Conservation (phyloP, 73 alveolate genomes). For the Tetrahymena malaccensis region DNA sequence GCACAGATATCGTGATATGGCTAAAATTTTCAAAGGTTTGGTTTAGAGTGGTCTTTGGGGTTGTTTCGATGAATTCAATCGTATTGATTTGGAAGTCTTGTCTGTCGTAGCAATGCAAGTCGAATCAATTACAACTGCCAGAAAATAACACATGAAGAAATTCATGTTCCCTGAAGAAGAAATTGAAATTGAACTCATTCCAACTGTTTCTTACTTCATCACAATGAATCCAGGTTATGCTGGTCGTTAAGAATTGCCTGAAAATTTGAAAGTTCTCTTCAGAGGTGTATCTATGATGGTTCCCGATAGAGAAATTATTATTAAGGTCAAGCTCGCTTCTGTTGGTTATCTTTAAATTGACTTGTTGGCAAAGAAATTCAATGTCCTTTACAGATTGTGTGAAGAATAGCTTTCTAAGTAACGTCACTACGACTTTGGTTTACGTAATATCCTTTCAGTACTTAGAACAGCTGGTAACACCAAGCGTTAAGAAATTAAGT, state of each 20-base stretch:
- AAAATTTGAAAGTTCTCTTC: conserved; percentile 97
- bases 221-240: conserved; percentile 99
- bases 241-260: conserved; percentile 97
- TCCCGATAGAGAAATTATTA: conserved; percentile 98
- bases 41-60: conserved; percentile 99
- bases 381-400: conserved; percentile 97
- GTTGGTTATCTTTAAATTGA: conserved; percentile 94
- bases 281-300: conserved; percentile 99
- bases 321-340: conserved; percentile 99
- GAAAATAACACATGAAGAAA: conserved; percentile 88
- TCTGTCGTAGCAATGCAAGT: conserved; percentile 99
- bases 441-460: conserved; percentile 95
- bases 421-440: conserved; percentile 96
- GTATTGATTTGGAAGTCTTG: conserved; percentile 98
- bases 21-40: conserved; percentile 99
- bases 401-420: conserved; percentile 99
- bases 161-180: conserved; percentile 99
- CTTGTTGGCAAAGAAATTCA: conserved; percentile 97
- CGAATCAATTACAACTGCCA: conserved; percentile 88
- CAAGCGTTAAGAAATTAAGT: conserved; percentile 78
- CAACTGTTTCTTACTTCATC: conserved; percentile 95
- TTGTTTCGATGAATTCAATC: conserved; percentile 99
- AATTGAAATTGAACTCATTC: conserved; percentile 72
- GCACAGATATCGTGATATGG: conserved; percentile 99
- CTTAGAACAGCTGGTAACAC: conserved; percentile 98